Percentiles rank a stretch among this genome's conserved stretches.
These are phyloP conservation scores for Colletotrichum acutatum DNA, from an alignment of 2,329 filamentous ascomycete genomes.

Conservation along the genomic window DNA sequence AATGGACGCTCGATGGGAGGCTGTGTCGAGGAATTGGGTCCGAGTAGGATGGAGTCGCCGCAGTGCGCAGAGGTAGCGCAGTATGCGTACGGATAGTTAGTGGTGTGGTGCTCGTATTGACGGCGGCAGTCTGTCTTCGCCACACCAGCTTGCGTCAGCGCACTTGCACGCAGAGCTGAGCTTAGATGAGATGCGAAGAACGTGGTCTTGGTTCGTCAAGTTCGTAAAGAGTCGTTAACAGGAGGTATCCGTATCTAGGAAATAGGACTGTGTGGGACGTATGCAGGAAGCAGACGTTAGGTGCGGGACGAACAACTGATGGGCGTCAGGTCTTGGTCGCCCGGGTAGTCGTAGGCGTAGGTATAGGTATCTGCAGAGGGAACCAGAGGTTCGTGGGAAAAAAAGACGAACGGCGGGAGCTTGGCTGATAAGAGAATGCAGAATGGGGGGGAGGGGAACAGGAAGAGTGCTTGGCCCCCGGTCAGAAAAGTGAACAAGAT, in stretches of 20 bases:
- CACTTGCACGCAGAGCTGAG: constrained; percentile 16
- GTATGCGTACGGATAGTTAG: not conserved
- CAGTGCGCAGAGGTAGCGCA: not conserved
- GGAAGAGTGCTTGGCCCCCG: not conserved
- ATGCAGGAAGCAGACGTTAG: not conserved
- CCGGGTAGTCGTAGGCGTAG: no score
- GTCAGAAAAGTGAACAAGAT: not conserved
- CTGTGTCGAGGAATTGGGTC: constrained; percentile 18
- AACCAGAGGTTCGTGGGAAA: not conserved
- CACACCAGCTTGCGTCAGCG: constrained; percentile 32
- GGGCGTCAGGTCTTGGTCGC: not conserved
- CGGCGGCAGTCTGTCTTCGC: constrained; percentile 21
- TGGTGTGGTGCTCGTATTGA: constrained; percentile 11
- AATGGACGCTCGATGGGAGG: constrained; percentile 15
- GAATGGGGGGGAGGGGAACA: not conserved
- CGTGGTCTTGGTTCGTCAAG: not conserved
- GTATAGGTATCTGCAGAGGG: not conserved
- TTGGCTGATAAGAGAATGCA: constrained; percentile 22
- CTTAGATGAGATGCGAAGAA: not conserved
- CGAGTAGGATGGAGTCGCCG: constrained; percentile 1
- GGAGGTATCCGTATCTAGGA: not conserved
- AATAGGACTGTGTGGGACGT: not conserved
- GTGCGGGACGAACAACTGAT: not conserved
- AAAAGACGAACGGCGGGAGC: constrained; percentile 1
- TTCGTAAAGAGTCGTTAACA: constrained; percentile 3